Conservation (phyloP, 1,284 basidiomycete genomes). For the Apiotrichum siamense region DNA sequence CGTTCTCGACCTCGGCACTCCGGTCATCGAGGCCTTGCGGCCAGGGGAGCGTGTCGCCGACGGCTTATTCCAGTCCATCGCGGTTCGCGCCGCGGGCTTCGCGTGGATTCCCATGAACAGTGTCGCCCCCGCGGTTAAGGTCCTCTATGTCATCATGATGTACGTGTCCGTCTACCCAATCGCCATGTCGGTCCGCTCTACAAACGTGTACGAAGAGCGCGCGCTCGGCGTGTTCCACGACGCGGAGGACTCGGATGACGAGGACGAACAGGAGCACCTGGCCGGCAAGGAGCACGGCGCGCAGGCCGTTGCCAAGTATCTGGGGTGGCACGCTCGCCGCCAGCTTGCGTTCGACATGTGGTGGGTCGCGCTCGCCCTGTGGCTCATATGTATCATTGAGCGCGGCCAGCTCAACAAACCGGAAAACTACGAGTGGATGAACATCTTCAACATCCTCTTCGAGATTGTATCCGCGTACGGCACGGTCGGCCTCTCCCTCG, state of each 20-base stretch:
- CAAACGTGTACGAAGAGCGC: conserved; percentile 94
- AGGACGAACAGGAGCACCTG: conserved; percentile 38
- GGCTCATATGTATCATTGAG: conserved; percentile 83
- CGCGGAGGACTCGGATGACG: conserved; percentile 51
- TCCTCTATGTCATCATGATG: conserved; percentile 85
- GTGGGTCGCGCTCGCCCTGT: conserved; percentile 74
- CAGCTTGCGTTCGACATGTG: conserved; percentile 92
- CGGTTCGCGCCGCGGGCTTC: conserved; percentile 86
- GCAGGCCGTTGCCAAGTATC: conserved; percentile 46
- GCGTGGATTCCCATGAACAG: conserved; percentile 63
- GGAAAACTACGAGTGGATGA: conserved; percentile 61
- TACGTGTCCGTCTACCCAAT: conserved; percentile 52
- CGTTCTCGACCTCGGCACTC: conserved; percentile 78
- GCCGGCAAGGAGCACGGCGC: conserved; percentile 36
- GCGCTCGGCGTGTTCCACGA: conserved; percentile 68
- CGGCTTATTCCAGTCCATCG: conserved; percentile 63
- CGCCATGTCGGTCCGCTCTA: conserved; percentile 76
- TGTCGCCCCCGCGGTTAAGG: conserved; percentile 73
- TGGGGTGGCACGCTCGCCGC: conserved; percentile 57
- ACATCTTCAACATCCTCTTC: conserved; percentile 62
- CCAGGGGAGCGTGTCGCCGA: conserved; percentile 60
- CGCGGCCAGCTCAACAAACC: conserved; percentile 56
- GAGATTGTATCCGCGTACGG: conserved; percentile 77
- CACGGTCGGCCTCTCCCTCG: conserved; percentile 77
- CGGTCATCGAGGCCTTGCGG: conserved; percentile 64